Evolutionary conservation across 2,329 filamentous ascomycete species (phyloP).

Genomic region (Domatiomyces catenatus): DNA sequence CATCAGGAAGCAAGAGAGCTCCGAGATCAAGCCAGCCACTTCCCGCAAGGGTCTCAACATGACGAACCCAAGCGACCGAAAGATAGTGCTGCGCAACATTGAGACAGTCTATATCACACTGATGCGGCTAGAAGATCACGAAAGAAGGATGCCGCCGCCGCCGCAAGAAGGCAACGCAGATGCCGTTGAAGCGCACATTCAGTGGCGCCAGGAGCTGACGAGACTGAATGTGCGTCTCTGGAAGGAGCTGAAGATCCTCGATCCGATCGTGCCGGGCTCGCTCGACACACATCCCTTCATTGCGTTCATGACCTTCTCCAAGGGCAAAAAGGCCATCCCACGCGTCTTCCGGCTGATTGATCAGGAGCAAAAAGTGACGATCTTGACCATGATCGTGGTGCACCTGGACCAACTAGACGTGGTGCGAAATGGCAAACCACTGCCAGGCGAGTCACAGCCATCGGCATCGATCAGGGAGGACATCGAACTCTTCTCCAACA

Average conservation of each 20-base stretch:
- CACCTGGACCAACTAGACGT: constrained; percentile 88
- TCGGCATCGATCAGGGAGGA: constrained; percentile 71
- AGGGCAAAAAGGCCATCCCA: constrained; percentile 91
- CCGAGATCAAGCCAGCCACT: constrained; percentile 35
- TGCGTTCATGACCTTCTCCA: constrained; percentile 80
- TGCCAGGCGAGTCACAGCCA: constrained; percentile 55
- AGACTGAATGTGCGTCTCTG: constrained; percentile 68
- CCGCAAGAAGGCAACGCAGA: constrained; percentile 47
- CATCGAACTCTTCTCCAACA: constrained; percentile 74
- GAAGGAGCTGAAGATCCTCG: constrained; percentile 78
- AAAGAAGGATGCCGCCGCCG: constrained; percentile 59
- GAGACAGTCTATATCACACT: constrained; percentile 75
- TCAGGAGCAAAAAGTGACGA: constrained; percentile 77
- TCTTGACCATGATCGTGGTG: constrained; percentile 88
- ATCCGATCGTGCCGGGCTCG: constrained; percentile 64
- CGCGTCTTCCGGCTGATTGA: constrained; percentile 88
- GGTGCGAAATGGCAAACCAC: constrained; percentile 62
- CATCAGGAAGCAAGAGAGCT: constrained; percentile 71
- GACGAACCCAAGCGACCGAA: constrained; percentile 56
- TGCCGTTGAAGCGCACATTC: constrained; percentile 56
- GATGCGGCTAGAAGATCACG: constrained; percentile 89
- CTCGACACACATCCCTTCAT: constrained; percentile 76
- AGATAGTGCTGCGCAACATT: constrained; percentile 69
- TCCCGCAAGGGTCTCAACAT: constrained; percentile 29
- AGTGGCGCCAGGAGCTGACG: constrained; percentile 60